Base-by-base conservation (phyloP, 2,329 filamentous ascomycete genomes). In the Fusarium albidum region DNA sequence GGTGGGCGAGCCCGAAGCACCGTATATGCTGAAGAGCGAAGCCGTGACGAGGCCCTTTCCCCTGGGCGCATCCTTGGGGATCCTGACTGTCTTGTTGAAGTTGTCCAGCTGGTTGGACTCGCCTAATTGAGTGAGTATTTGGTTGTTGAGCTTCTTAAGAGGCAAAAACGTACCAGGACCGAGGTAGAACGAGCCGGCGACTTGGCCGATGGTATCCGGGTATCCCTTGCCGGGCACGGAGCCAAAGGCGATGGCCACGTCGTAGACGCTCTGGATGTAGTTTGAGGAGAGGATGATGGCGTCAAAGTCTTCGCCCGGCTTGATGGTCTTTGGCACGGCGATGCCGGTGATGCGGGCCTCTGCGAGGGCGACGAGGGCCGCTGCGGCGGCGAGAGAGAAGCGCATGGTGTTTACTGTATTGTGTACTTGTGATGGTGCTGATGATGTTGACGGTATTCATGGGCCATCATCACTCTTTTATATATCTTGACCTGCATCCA, bases 201-300 rank as follows among this genome's bases (percentile, higher is more conserved):
- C 61, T 6, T 37, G 54, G 34, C 73, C 72, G 1, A 78, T 59
- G 1, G 67, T 55, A 11, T 55, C 60, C 0, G 63, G 62, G 61
- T 65, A 73, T 3, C 48, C 68, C 6, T 62, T 51, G 8, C 38
- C 52, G 3, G 63, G 43, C 6, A 54, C 39, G 57, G 71, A 72
- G 15, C 78, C 78, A 54, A 78, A 78, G 29, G 77, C 76, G 13
- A 79, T 71, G 31, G 77, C 70, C 5, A 81, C 67, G 52, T 81
- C 78, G 60, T 71, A 65, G 32, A 79, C 74, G 47, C 62, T 46
- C 66, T 80, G 78, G 65, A 77, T 75, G 69, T 79, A 79, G 69
- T 71, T 71, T 40, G 74, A 67, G 26, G 72, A 74, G 32, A 71
- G 38, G 52, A 81, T 71, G 31, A 71, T 68, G 57, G 76, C 67